phyloP scores from a whole-genome alignment of 805 yeast species.

The Dipodascus albidus region DNA sequence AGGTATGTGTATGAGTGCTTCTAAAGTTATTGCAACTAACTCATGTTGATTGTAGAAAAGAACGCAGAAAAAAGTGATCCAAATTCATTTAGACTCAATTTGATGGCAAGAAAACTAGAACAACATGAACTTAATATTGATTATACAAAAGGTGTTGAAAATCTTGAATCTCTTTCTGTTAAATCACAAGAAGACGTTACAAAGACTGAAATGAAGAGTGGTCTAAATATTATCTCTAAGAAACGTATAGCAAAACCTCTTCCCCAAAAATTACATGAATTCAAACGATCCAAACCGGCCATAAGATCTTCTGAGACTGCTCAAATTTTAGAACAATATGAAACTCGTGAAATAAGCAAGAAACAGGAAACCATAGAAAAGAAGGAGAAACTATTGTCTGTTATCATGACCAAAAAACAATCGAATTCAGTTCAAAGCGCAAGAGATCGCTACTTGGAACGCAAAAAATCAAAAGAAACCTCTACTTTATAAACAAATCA shows the following conservation, averaged over 20 bases:
- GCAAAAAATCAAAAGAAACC: constrained; percentile 13
- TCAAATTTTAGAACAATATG: constrained; percentile 2
- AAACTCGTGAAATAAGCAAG: constrained; percentile 6
- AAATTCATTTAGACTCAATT: not conserved
- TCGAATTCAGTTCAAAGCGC: constrained; percentile 14
- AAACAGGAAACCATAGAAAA: constrained; percentile 6
- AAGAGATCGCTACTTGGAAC: constrained; percentile 18
- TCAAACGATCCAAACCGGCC: not conserved
- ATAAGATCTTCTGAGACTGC: not conserved
- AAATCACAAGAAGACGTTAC: constrained; percentile 13
- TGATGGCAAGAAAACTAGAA: not conserved
- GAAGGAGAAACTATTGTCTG: constrained; percentile 6
- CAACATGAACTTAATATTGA: not conserved
- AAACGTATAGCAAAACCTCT: constrained; percentile 4
- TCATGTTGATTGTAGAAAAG: not conserved
- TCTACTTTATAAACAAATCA: too few relatives aligned
- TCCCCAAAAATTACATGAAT: not conserved
- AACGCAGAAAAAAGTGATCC: not conserved
- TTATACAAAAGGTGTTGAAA: not conserved
- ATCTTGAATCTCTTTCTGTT: constrained; percentile 2
- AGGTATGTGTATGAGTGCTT: not conserved
- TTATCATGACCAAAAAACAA: constrained; percentile 11
- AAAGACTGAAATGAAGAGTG: constrained; percentile 8
- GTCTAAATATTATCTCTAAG: constrained; percentile 15
- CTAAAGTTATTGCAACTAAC: not conserved